Base-by-base conservation (phyloP, 345 rosid genomes). In the Crucihimalaya himalaica region DNA sequence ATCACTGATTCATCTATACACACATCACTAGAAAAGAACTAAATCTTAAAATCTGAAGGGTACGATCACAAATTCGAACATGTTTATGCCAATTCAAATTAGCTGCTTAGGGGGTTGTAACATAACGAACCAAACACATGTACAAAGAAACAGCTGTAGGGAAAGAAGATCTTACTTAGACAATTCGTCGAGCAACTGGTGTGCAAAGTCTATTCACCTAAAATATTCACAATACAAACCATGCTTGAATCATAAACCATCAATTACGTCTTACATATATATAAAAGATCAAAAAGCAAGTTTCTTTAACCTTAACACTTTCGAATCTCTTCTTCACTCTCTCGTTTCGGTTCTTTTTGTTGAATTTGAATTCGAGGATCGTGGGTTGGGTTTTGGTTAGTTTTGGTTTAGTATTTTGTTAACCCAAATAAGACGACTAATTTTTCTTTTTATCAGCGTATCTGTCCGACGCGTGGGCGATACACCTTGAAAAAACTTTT, bases 141-240 rank as follows among this genome's bases (percentile, higher is more conserved):
- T 11, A 5, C 5, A 39, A 39, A 39, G 4, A 12, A 39, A 13
- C 9, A 45, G 50, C 7, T n/a, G 6, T 45, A n/a, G 20, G 16
- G 4, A 18, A 16, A 4, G 29, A 23, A 23, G 20, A 55, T 29
- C 8, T 29, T 2, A 9, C 23, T n/a, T 55, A 32, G 42, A 58
- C 16, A 58, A 58, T 58, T 35, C 27, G 16, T 58, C 45, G 46
- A 58, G 5, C 63, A 58, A 13, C 3, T 58, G 63, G 63, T 58
- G 63, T n/a, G 46, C 63, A 34, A 16, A 32, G 42, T n/a, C n/a
- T n/a, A n/a, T n/a, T n/a, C n/a, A n/a, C n/a, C n/a, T n/a, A n/a
- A n/a, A n/a, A n/a, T n/a, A n/a, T n/a, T n/a, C 45, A 13, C 45
- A 40, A 35, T 12, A 15, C 47, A 8, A 34, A 15, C 43, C n/a